Percentiles rank a stretch among this genome's conserved stretches.
Evolutionary conservation across 495 filamentous ascomycete species (phyloP).

Genomic region (Cercophora scortea): DNA sequence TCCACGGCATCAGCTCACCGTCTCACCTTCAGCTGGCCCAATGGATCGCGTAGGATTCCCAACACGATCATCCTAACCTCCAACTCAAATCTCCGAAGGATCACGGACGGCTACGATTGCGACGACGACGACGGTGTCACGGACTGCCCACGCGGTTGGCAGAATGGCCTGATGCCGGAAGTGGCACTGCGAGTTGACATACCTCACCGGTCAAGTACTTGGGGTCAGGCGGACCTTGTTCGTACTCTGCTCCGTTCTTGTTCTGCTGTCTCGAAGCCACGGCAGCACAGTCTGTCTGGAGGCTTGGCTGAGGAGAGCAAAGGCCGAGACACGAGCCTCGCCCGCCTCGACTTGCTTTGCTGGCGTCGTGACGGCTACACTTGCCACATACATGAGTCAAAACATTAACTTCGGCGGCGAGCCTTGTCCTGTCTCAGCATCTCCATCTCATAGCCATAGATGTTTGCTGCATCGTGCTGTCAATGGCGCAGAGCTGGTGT

Average conservation of each 20-base stretch:
- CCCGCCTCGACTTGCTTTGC: background rate
- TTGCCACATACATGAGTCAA: background rate
- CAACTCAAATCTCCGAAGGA: no score
- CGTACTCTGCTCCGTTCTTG: background rate
- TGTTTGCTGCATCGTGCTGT: background rate
- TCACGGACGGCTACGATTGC: no score
- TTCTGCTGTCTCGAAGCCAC: constrained; percentile 2
- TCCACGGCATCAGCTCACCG: constrained; percentile 4
- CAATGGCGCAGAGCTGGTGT: background rate
- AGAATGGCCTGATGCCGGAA: background rate
- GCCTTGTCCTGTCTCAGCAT: background rate
- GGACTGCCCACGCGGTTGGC: no score
- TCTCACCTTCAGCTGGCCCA: constrained; percentile 4
- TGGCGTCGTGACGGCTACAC: background rate
- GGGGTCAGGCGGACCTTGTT: constrained; percentile 4
- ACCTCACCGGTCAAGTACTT: background rate
- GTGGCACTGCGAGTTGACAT: background rate
- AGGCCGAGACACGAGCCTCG: background rate
- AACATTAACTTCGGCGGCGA: no score
- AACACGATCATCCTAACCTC: no score
- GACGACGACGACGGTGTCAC: no score
- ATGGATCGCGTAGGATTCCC: background rate
- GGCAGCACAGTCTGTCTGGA: background rate
- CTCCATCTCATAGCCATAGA: background rate
- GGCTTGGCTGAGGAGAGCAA: background rate